These are phyloP conservation scores for Fusarium zealandicum DNA, from an alignment of 2,329 filamentous ascomycete species.

Conservation along the genomic window DNA sequence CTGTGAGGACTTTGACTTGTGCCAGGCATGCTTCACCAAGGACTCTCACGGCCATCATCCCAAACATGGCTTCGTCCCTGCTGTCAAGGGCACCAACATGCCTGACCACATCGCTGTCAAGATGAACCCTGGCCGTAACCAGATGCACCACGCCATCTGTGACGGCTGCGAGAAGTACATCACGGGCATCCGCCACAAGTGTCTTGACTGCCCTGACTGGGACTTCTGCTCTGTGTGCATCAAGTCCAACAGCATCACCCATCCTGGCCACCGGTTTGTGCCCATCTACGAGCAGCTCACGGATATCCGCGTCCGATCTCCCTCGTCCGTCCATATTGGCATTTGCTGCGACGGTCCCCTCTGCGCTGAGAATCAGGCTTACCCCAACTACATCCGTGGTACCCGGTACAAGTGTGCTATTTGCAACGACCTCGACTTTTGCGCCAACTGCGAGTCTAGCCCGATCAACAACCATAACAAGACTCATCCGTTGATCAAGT, in stretches of 20 bases:
- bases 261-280: conserved; percentile 87
- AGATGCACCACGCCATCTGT: conserved; percentile 86
- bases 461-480: conserved; percentile 87
- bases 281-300: conserved; percentile 79
- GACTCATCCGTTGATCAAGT: conserved; percentile 96
- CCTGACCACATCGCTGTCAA: conserved; percentile 68
- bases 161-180: conserved; percentile 94
- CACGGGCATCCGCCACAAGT: conserved; percentile 92
- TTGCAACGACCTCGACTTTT: conserved; percentile 95
- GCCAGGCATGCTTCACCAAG: conserved; percentile 78
- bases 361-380: conserved; percentile 67
- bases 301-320: conserved; percentile 28
- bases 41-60: conserved; percentile 91
- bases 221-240: conserved; percentile 88
- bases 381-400: conserved; percentile 78
- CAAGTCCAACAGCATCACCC: conserved; percentile 69
- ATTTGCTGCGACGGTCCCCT: conserved; percentile 96
- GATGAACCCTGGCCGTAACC: conserved; percentile 80
- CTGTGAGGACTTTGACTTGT: conserved; percentile 93
- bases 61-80: conserved; percentile 78
- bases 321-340: conserved; percentile 70
- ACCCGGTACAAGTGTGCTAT: conserved; percentile 97
- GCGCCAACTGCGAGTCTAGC: conserved; percentile 88
- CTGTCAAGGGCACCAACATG: conserved; percentile 68
- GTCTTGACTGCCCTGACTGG: conserved; percentile 95